These are phyloP conservation scores for Syzygium aqueum DNA, from an alignment of 345 rosid genomes.

Conservation along the genomic window DNA sequence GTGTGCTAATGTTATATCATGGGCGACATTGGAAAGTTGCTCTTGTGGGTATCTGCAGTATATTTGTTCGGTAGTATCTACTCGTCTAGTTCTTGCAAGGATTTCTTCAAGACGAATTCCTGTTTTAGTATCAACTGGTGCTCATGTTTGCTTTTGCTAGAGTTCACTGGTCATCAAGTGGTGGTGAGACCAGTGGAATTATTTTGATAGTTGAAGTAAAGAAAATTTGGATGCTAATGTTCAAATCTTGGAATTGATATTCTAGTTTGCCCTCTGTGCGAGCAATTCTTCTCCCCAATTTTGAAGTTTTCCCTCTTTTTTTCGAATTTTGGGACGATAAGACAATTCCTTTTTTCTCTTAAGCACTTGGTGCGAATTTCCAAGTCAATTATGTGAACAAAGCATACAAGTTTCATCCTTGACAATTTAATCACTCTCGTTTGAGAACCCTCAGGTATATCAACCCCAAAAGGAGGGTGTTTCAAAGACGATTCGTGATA, in stretches of 20 bases:
- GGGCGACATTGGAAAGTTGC: neutral
- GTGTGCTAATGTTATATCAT: neutral
- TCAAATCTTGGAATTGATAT: neutral
- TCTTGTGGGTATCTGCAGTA: neutral
- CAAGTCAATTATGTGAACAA: neutral
- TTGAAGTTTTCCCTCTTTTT: too few species aligned
- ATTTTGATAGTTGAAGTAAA: too few species aligned
- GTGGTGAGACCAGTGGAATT: neutral
- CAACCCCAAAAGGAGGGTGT: slow-evolving; percentile 52
- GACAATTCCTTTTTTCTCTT: neutral
- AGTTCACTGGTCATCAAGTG: neutral
- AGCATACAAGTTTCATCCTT: slow-evolving; percentile 23
- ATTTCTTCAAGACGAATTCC: neutral
- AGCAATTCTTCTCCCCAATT: neutral
- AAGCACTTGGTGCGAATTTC: neutral
- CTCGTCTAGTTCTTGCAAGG: neutral
- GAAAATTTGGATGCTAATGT: too few species aligned
- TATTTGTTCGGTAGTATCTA: neutral
- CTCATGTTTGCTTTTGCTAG: neutral
- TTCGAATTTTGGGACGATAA: neutral
- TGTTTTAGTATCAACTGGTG: neutral
- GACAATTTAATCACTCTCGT: slow-evolving; percentile 42
- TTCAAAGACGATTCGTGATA: slow-evolving; percentile 21
- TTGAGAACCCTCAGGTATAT: slow-evolving; percentile 46
- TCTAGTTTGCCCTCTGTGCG: neutral